Conservation (phyloP, 257 asterid species). For the Solanum chilense region DNA sequence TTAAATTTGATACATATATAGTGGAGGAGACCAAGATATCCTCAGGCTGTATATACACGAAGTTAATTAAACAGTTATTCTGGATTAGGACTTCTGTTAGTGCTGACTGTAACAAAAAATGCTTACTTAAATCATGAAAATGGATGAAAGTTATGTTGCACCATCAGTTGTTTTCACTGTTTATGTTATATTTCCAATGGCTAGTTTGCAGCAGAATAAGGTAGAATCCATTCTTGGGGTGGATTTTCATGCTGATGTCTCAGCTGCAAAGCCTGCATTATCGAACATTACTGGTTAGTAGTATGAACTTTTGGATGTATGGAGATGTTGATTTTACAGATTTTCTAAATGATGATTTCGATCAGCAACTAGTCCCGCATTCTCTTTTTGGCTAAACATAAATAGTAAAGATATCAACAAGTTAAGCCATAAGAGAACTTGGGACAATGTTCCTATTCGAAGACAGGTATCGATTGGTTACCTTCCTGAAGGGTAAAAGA, state of each 20-base stretch:
- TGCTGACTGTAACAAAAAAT: not conserved
- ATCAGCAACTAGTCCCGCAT: not conserved
- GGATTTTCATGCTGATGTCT: slow-evolving; percentile 19
- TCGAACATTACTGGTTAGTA: not conserved
- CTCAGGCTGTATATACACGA: not conserved
- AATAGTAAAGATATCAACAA: not conserved
- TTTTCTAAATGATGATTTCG: not conserved
- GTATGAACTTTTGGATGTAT: not conserved
- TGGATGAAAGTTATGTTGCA: not conserved
- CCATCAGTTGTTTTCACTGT: not conserved
- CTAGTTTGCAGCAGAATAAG: slow-evolving; percentile 22
- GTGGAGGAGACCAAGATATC: not conserved
- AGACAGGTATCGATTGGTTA: not conserved
- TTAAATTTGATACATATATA: not conserved
- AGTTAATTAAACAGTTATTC: not conserved
- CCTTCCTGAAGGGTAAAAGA: slow-evolving; percentile 47
- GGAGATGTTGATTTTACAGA: not conserved
- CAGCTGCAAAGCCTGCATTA: slow-evolving; percentile 41
- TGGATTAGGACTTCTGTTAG: not conserved
- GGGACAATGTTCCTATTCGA: not conserved
- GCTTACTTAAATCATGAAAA: not conserved
- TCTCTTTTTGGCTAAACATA: too few species aligned
- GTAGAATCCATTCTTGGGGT: slow-evolving; percentile 17
- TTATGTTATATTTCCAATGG: not conserved
- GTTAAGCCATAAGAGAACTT: not conserved